phyloP scores from a whole-genome alignment of 2,329 filamentous ascomycete genomes.

The Neospermospora avenae region DNA sequence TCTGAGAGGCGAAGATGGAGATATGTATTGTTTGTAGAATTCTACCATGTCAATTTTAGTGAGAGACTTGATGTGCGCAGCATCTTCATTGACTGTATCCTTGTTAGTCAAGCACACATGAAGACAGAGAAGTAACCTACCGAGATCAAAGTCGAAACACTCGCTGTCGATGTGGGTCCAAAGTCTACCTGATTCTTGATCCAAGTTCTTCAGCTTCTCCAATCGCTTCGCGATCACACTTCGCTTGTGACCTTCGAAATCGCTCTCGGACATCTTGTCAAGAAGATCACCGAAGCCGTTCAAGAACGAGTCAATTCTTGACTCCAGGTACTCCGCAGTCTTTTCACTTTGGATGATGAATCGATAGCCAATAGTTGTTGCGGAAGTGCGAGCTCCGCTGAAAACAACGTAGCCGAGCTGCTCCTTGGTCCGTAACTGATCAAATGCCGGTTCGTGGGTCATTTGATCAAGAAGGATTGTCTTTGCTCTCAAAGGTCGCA shows the following conservation, averaged over 20 bases:
- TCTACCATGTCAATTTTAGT: conserved; percentile 76
- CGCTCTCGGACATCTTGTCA: conserved; percentile 71
- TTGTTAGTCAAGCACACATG: conserved; percentile 3
- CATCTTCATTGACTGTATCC: conserved; percentile 54
- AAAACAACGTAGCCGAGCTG: conserved; percentile 97
- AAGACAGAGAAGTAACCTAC: conserved; percentile 48
- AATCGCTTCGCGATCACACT: conserved; percentile 82
- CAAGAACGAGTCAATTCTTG: conserved; percentile 83
- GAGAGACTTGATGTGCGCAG: conserved; percentile 66
- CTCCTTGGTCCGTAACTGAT: conserved; percentile 93
- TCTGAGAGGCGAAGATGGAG: conserved; percentile 66
- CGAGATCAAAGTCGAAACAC: conserved; percentile 83
- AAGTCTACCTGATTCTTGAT: conserved; percentile 76
- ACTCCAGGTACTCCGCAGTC: conserved; percentile 77
- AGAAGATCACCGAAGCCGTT: conserved; percentile 62
- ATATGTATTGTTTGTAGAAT: conserved; percentile 75
- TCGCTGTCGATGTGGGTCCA: conserved; percentile 85
- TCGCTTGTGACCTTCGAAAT: conserved; percentile 88
- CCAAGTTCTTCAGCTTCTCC: conserved; percentile 89
- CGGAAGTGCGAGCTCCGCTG: conserved; percentile 67
- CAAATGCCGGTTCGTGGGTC: conserved; percentile 88
- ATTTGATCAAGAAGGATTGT: conserved; percentile 83
- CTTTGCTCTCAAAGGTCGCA: conserved; percentile 70
- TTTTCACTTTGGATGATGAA: conserved; percentile 94
- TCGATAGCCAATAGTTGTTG: conserved; percentile 80